Evolutionary conservation across 2,329 filamentous ascomycete genomes (phyloP).

Genomic region (Arachnomyces sp.): DNA sequence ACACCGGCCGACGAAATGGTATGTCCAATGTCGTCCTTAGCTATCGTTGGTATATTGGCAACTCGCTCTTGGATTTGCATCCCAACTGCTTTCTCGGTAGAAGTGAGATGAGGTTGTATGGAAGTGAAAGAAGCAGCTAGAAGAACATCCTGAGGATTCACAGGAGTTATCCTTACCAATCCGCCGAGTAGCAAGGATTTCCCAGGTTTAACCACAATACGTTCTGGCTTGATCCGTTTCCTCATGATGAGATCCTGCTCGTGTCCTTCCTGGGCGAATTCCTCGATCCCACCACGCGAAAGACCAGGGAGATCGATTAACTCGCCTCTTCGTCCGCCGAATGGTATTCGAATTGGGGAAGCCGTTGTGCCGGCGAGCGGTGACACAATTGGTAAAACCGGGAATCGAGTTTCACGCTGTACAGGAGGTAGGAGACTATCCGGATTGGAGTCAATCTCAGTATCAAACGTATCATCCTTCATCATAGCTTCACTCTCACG

Average conservation of each 20-base stretch:
- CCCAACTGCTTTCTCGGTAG: constrained; percentile 67
- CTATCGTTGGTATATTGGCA: constrained; percentile 55
- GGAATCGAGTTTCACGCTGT: constrained; percentile 64
- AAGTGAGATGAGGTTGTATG: constrained; percentile 65
- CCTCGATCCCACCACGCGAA: constrained; percentile 62
- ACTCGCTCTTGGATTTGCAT: constrained; percentile 59
- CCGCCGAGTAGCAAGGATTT: constrained; percentile 80
- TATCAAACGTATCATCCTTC: constrained; percentile 12
- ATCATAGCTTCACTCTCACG: constrained; percentile 11
- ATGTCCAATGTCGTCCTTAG: constrained; percentile 48
- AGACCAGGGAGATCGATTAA: constrained; percentile 88
- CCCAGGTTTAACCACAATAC: constrained; percentile 62
- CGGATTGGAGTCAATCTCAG: constrained; percentile 16
- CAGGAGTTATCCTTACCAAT: constrained; percentile 77
- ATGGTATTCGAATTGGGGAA: constrained; percentile 86
- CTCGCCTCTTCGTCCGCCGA: constrained; percentile 77
- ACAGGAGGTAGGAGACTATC: constrained; percentile 64
- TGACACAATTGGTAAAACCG: constrained; percentile 77
- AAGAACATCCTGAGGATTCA: constrained; percentile 55
- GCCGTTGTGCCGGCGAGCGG: constrained; percentile 87
- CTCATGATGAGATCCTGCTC: constrained; percentile 69
- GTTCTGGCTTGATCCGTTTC: constrained; percentile 62
- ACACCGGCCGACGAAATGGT: constrained; percentile 62
- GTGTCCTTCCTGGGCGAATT: constrained; percentile 59
- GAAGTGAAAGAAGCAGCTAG: constrained; percentile 83